Evolutionary conservation across 2,329 filamentous ascomycete genomes (phyloP).

Genomic region (Neonectria magnoliae): DNA sequence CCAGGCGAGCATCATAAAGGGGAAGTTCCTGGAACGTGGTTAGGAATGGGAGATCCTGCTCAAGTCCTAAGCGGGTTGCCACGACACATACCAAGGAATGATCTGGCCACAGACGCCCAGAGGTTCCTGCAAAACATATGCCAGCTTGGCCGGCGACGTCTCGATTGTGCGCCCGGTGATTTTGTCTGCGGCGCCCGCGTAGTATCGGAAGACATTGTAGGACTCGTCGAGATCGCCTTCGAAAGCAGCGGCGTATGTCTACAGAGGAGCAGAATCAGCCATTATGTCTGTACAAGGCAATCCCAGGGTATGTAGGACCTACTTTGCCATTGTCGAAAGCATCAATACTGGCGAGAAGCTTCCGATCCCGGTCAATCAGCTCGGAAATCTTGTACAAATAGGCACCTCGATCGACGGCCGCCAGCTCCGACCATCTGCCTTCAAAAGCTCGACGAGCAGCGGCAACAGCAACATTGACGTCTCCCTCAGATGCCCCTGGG

Average conservation of each 20-base stretch:
- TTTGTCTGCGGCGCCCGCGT: slow-evolving; percentile 76
- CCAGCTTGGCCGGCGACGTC: slow-evolving; percentile 68
- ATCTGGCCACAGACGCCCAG: slow-evolving; percentile 73
- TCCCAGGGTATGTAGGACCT: neutral
- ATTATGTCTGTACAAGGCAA: neutral
- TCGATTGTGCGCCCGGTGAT: slow-evolving; percentile 73
- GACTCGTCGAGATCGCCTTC: neutral
- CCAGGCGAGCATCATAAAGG: slow-evolving; percentile 63
- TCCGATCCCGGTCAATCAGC: slow-evolving; percentile 23
- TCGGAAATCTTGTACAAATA: slow-evolving; percentile 24
- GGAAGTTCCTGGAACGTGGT: slow-evolving; percentile 6
- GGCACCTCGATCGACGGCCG: slow-evolving; percentile 14
- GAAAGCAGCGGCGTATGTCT: slow-evolving; percentile 1
- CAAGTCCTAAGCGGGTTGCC: neutral
- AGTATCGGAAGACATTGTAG: slow-evolving; percentile 60
- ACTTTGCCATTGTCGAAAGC: slow-evolving; percentile 18
- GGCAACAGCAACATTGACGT: slow-evolving; percentile 18
- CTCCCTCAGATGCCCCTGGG: slow-evolving; percentile 20
- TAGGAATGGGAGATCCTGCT: neutral
- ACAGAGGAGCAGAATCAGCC: slow-evolving; percentile 44
- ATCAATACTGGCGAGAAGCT: slow-evolving; percentile 26
- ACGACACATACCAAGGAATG: slow-evolving; percentile 59
- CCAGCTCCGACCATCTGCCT: slow-evolving; percentile 22
- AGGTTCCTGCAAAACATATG: slow-evolving; percentile 73
- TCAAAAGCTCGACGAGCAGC: slow-evolving; percentile 24